phyloP scores from a whole-genome alignment of 169 alveolate species.

The Fabrea salina region DNA sequence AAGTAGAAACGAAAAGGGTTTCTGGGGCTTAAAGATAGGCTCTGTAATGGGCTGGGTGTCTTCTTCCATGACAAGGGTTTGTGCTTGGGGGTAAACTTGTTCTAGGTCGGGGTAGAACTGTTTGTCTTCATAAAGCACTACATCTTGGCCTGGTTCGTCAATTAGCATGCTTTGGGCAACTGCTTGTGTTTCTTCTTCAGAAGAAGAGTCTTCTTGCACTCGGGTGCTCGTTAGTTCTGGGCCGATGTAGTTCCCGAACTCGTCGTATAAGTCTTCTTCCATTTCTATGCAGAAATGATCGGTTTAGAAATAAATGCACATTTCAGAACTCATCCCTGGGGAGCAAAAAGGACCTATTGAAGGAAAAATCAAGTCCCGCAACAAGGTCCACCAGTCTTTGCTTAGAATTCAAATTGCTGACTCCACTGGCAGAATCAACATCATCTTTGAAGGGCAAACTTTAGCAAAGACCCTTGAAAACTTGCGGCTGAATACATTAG shows the following conservation, averaged over 20 bases:
- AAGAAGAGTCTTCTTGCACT: constrained; percentile 14
- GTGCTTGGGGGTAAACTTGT: constrained; percentile 91
- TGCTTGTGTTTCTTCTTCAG: neutral
- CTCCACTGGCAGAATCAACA: neutral
- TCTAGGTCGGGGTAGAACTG: constrained; percentile 92
- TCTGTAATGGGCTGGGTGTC: constrained; percentile 97
- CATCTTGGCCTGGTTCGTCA: constrained; percentile 46
- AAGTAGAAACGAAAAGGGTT: constrained; percentile 85
- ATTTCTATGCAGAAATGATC: constrained; percentile 37
- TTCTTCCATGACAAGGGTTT: constrained; percentile 94
- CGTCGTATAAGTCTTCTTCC: constrained; percentile 94
- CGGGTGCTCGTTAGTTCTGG: constrained; percentile 85
- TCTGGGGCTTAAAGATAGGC: constrained; percentile 96
- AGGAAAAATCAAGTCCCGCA: too few relatives aligned
- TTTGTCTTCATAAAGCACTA: constrained; percentile 92
- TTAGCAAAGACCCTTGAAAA: neutral
- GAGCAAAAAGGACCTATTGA: too few relatives aligned
- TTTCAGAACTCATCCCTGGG: too few relatives aligned
- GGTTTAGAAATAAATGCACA: too few relatives aligned
- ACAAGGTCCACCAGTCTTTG: neutral
- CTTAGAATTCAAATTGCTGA: neutral
- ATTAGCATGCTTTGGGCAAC: constrained; percentile 10
- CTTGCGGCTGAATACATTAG: neutral
- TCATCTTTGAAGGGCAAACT: neutral
- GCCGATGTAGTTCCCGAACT: constrained; percentile 99